Conservation (phyloP, 2,329 filamentous ascomycete genomes). For the Zymoseptoria crescenta region DNA sequence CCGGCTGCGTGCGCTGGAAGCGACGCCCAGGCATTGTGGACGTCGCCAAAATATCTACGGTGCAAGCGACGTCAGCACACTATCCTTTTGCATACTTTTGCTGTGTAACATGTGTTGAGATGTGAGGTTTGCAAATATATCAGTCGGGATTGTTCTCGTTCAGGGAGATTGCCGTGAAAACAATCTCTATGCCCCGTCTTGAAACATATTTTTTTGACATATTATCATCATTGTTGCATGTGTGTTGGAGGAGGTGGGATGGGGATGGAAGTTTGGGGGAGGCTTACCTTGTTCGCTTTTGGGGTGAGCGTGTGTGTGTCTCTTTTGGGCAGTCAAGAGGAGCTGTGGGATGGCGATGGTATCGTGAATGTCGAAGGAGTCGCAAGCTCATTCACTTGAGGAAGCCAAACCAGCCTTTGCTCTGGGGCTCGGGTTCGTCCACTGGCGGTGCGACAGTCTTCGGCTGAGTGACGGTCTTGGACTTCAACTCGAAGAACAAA, state of each 20-base stretch:
- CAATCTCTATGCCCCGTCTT: slow-evolving; percentile 27
- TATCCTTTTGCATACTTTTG: too few relatives aligned
- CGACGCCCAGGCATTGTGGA: too few relatives aligned
- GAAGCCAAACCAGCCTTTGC: slow-evolving; percentile 9
- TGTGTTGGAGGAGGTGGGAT: neutral
- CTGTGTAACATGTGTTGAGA: neutral
- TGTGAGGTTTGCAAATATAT: neutral
- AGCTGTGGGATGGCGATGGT: too few relatives aligned
- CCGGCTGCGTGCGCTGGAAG: too few relatives aligned
- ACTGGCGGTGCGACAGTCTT: neutral
- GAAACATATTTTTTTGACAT: slow-evolving; percentile 27
- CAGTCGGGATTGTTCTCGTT: slow-evolving; percentile 16
- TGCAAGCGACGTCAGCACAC: too few relatives aligned
- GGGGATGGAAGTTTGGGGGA: neutral
- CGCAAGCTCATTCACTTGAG: slow-evolving; percentile 2
- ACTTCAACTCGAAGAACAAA: slow-evolving; percentile 43
- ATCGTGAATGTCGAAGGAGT: too few relatives aligned
- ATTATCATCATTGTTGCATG: slow-evolving; percentile 20
- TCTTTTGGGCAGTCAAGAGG: too few relatives aligned
- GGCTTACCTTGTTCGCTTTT: slow-evolving; percentile 1
- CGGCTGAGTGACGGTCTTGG: slow-evolving; percentile 11
- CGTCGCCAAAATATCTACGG: too few relatives aligned
- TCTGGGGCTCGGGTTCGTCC: neutral
- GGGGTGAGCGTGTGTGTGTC: too few relatives aligned
- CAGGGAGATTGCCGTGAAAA: slow-evolving; percentile 8